These are phyloP conservation scores for Starmerella lactis-condensi DNA, from an alignment of 805 yeast genomes.

Conservation along the genomic window DNA sequence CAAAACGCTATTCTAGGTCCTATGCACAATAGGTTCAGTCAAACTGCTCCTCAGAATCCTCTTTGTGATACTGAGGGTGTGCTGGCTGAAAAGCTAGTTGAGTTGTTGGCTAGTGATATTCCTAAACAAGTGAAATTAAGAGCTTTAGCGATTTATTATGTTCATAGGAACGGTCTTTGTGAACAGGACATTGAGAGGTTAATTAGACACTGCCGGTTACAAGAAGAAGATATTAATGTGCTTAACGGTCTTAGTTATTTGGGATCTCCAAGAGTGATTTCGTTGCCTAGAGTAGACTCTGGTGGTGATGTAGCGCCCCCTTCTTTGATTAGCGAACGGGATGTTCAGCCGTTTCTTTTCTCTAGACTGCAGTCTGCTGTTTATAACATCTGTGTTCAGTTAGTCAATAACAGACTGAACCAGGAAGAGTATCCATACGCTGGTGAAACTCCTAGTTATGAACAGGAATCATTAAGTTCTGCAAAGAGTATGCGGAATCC, in stretches of 20 bases:
- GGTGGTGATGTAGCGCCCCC: conserved; percentile 5
- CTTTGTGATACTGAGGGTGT: conserved; percentile 1
- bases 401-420: conserved; percentile 33
- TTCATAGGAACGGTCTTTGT: conserved; percentile 53
- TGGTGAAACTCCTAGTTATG: conserved; percentile 29
- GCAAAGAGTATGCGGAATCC: conserved; percentile 49
- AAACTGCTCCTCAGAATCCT: background rate
- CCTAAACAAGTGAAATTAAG: conserved; percentile 46
- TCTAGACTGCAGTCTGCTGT: conserved; percentile 56
- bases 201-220: conserved; percentile 33
- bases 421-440: conserved; percentile 51
- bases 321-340: conserved; percentile 12
- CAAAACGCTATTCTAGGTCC: conserved; percentile 66
- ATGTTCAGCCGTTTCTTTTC: conserved; percentile 28
- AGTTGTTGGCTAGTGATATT: conserved; percentile 27
- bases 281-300: no score
- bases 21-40: conserved; percentile 38
- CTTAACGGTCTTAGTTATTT: conserved; percentile 39
- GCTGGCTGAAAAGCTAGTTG: conserved; percentile 34
- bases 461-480: conserved; percentile 22
- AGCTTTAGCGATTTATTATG: conserved; percentile 50
- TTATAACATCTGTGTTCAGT: conserved; percentile 36
- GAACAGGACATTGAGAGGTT: conserved; percentile 56
- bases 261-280: conserved; percentile 26
- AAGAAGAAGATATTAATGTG: conserved; percentile 31